Evolutionary conservation across 441 rosid species (phyloP).

Genomic region (Erysimum cheiri): DNA sequence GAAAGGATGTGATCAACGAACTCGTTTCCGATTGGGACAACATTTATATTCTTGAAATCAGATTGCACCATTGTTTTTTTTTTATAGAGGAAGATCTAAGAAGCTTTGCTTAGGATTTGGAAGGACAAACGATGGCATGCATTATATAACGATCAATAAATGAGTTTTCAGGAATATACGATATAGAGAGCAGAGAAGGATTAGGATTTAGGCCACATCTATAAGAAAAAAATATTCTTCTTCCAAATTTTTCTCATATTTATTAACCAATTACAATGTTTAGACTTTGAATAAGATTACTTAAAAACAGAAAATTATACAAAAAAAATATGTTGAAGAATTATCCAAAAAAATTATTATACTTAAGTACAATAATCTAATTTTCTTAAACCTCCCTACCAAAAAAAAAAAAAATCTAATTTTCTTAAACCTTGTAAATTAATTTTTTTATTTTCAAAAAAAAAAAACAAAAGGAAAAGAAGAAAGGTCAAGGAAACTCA

Average conservation of each 20-base stretch:
- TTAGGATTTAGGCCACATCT: conserved; percentile 7
- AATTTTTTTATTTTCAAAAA: too few relatives aligned
- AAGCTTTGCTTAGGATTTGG: neutral
- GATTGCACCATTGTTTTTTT: conserved; percentile 55
- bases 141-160: neutral
- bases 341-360: neutral
- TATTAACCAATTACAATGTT: neutral
- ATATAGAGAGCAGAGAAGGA: neutral
- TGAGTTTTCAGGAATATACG: neutral
- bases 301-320: neutral
- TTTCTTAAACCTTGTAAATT: too few relatives aligned
- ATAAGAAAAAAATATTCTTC: neutral
- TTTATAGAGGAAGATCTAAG: conserved; percentile 16
- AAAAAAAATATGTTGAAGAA: neutral
- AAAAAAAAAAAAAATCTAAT: too few relatives aligned
- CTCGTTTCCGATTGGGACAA: conserved; percentile 78
- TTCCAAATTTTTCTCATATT: neutral
- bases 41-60: conserved; percentile 69
- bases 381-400: too few relatives aligned
- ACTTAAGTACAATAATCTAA: neutral
- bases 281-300: neutral
- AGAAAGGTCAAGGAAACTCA: conserved; percentile 35
- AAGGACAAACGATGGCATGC: neutral
- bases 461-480: neutral
- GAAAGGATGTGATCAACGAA: conserved; percentile 65